phyloP scores from a whole-genome alignment of 495 filamentous ascomycete genomes.

The Friedmanniomyces simplex region DNA sequence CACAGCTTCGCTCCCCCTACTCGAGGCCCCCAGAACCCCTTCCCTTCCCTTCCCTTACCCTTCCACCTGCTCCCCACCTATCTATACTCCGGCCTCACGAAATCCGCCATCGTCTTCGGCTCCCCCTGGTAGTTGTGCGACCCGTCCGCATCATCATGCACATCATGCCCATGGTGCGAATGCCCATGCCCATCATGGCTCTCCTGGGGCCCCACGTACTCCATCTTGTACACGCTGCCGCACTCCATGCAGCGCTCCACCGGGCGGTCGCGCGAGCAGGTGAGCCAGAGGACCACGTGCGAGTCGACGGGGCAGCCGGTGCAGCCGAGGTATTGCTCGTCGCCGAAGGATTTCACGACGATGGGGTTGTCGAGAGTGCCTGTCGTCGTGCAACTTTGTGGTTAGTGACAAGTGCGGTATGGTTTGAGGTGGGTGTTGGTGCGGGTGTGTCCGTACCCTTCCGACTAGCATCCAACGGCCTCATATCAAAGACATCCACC shows the following conservation, averaged over 20 bases:
- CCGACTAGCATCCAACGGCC: conserved; percentile 81
- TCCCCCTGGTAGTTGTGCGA: conserved; percentile 46
- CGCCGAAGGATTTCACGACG: conserved; percentile 74
- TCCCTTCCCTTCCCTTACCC: background rate
- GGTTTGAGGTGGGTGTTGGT: background rate
- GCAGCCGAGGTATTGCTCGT: conserved; percentile 95
- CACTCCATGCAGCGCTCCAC: conserved; percentile 91
- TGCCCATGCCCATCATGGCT: conserved; percentile 41
- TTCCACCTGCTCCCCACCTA: conserved; percentile 37
- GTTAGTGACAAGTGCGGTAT: too few species aligned
- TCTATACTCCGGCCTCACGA: conserved; percentile 82
- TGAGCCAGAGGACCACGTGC: conserved; percentile 81
- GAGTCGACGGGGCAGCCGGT: conserved; percentile 89
- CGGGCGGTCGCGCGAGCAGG: conserved; percentile 78
- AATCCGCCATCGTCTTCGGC: conserved; percentile 90
- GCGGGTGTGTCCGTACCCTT: conserved; percentile 46
- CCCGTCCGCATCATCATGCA: conserved; percentile 18
- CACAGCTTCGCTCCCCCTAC: background rate
- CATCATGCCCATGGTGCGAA: conserved; percentile 34
- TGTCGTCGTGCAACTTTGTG: conserved; percentile 34
- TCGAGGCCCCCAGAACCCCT: too few species aligned
- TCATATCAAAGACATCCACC: conserved; percentile 97
- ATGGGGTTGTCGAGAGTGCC: conserved; percentile 88
- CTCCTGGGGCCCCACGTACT: conserved; percentile 72
- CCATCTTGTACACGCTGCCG: conserved; percentile 90